A percentile compares a stretch with the other conserved stretches of the same genome.
Conservation (phyloP, 2,329 filamentous ascomycete genomes). For the Ascochyta rabiei region DNA sequence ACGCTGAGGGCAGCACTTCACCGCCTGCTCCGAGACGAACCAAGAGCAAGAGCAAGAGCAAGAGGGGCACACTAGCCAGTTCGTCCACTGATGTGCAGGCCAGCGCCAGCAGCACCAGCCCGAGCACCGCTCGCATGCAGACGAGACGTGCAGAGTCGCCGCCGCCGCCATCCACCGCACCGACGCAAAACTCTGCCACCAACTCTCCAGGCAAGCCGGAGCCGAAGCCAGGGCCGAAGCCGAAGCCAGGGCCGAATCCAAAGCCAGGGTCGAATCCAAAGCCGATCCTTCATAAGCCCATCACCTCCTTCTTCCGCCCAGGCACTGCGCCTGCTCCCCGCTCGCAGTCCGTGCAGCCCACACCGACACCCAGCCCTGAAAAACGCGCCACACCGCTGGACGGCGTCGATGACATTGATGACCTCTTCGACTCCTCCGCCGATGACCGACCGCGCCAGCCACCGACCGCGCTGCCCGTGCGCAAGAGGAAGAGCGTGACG, state of each 20-base stretch:
- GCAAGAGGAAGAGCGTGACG: slow-evolving; percentile 35
- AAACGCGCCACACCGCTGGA: slow-evolving; percentile 38
- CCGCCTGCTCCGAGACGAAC: slow-evolving; percentile 42
- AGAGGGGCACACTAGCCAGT: slow-evolving; percentile 36
- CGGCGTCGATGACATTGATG: slow-evolving; percentile 46
- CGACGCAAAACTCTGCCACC: slow-evolving; percentile 34
- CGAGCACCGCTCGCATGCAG: slow-evolving; percentile 24
- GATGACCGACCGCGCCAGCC: slow-evolving; percentile 34
- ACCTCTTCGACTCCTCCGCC: slow-evolving; percentile 46
- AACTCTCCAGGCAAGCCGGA: slow-evolving; percentile 47
- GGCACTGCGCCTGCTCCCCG: slow-evolving; percentile 46
- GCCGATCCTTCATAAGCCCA: slow-evolving; percentile 53
- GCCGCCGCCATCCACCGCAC: slow-evolving; percentile 22
- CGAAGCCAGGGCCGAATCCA: slow-evolving; percentile 43
- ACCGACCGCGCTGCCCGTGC: slow-evolving; percentile 35
- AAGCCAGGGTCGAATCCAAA: slow-evolving; percentile 26
- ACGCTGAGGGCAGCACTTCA: slow-evolving; percentile 37
- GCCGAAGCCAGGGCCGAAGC: slow-evolving; percentile 28
- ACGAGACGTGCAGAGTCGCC: slow-evolving; percentile 31
- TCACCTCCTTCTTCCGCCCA: slow-evolving; percentile 57
- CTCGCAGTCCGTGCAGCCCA: slow-evolving; percentile 47
- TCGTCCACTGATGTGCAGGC: slow-evolving; percentile 22
- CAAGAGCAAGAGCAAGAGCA: slow-evolving; percentile 24
- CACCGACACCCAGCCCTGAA: slow-evolving; percentile 48
- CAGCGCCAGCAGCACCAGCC: slow-evolving; percentile 14